Conservation (phyloP, 2,329 filamentous ascomycete genomes). For the Sarocladium kiliense region DNA sequence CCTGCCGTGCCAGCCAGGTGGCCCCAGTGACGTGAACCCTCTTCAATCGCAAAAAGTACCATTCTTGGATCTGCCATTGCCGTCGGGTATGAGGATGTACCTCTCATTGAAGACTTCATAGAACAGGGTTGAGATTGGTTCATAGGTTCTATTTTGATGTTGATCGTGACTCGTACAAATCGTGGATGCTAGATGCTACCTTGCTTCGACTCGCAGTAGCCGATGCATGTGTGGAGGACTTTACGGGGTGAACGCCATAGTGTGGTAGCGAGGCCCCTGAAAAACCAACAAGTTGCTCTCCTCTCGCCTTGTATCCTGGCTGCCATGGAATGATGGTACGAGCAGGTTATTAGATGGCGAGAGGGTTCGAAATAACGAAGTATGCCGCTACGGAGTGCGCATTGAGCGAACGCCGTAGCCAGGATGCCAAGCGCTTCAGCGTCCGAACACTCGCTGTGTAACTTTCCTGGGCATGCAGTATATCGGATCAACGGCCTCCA, state of each 20-base stretch:
- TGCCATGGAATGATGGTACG: constrained; percentile 41
- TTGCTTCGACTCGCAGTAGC: not conserved
- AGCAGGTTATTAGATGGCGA: constrained; percentile 67
- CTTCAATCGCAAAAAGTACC: not conserved
- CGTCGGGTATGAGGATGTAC: no score
- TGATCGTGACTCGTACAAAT: not conserved
- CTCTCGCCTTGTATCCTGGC: constrained; percentile 69
- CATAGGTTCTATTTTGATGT: not conserved
- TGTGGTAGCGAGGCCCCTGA: constrained; percentile 19
- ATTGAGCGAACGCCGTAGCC: not conserved
- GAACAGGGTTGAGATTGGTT: no score
- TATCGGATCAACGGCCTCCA: constrained; percentile 78
- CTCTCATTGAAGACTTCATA: no score
- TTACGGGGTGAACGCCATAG: constrained; percentile 21
- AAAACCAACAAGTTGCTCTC: constrained; percentile 37
- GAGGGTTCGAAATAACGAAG: constrained; percentile 33
- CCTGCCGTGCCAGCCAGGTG: not conserved
- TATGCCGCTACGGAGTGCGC: not conserved
- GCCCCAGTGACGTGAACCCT: not conserved
- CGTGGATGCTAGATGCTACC: not conserved
- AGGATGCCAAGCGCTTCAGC: not conserved
- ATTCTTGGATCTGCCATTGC: no score
- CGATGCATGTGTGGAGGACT: constrained; percentile 20
- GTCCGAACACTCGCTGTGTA: constrained; percentile 51
- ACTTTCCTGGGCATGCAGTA: constrained; percentile 77